phyloP scores from a whole-genome alignment of 805 yeast genomes.

The Wickerhamomyces canadensis region DNA sequence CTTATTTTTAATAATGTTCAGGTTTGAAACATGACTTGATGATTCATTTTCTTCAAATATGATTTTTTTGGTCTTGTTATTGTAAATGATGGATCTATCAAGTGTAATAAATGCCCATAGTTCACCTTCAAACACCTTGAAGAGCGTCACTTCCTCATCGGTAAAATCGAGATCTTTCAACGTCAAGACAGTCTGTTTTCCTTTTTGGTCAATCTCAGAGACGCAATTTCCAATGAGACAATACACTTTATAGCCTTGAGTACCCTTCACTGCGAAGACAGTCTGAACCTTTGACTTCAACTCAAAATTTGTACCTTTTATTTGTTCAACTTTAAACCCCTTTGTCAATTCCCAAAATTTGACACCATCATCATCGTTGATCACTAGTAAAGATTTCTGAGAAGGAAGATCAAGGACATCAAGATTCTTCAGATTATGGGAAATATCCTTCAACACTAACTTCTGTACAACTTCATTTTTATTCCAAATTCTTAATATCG shows the following conservation, averaged over 20 bases:
- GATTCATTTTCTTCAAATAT: neutral
- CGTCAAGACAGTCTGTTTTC: too few relatives aligned
- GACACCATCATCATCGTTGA: neutral
- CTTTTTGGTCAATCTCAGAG: too few relatives aligned
- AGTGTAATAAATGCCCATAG: neutral
- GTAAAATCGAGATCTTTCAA: neutral
- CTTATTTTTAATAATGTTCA: neutral
- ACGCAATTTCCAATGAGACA: too few relatives aligned
- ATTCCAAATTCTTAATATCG: neutral
- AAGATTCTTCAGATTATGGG: neutral
- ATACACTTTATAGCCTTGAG: too few relatives aligned
- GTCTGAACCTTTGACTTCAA: too few relatives aligned
- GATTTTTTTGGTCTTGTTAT: neutral
- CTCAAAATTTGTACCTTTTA: too few relatives aligned
- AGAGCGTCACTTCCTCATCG: neutral
- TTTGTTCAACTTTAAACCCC: too few relatives aligned
- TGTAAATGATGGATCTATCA: neutral
- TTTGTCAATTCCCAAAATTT: neutral
- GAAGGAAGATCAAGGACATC: conserved; percentile 14
- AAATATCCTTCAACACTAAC: neutral
- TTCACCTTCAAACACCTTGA: neutral
- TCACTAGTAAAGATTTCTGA: too few relatives aligned
- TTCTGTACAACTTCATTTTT: neutral
- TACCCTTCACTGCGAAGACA: too few relatives aligned
- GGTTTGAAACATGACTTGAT: neutral